Evolutionary conservation across 2,329 filamentous ascomycete species (phyloP), one percentile per base, ranked within the genome.

Genomic region (Verticillium nonalfalfae): DNA sequence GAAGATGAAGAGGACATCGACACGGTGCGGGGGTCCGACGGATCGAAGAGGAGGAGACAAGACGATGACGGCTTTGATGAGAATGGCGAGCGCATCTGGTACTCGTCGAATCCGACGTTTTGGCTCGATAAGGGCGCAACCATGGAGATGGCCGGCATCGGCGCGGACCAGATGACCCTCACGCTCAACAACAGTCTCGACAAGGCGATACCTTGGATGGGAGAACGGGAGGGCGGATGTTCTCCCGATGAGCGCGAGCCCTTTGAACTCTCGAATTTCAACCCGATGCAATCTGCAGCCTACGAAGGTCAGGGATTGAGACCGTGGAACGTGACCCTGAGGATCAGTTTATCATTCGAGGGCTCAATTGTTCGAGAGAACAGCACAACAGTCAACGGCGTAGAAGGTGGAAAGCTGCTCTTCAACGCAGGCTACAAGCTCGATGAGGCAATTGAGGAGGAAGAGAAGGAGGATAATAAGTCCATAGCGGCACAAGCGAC

Each of bases 301-400:
- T 26, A 52, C 18, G 45, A 52, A 52, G 45, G 45, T 18, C 1
- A n/a, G 10, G 55, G 34, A 13, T 14, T 57, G 33, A 38, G 35
- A 10, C 55, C 34, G n/a, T 57, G 55, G 39, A 50, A 38, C n/a
- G 54, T 54, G 52, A 63, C 55, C 2, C 26, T 31, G 35, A 52
- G 18, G n/a, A 36, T 58, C 34, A 39, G 1, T 11, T 35, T 59
- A 0, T 60, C 60, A 15, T 66, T 66, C 39, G 35, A 66, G 50
- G 64, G 64, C 4, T 58, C 57, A 1, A 59, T 66, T 14, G 64
- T 64, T 15, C 57, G 59, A 4, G 64, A 64, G 58, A 66, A 66
- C 21, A 66, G 64, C 33, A 66, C 64, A 2, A 55, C 54, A 3
- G 18, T 57, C 26, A n/a, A 57, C 15, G 55, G 55, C n/a, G 14